Conservation (phyloP, 2,329 filamentous ascomycete species). For the Ilyonectria mors-panacis region DNA sequence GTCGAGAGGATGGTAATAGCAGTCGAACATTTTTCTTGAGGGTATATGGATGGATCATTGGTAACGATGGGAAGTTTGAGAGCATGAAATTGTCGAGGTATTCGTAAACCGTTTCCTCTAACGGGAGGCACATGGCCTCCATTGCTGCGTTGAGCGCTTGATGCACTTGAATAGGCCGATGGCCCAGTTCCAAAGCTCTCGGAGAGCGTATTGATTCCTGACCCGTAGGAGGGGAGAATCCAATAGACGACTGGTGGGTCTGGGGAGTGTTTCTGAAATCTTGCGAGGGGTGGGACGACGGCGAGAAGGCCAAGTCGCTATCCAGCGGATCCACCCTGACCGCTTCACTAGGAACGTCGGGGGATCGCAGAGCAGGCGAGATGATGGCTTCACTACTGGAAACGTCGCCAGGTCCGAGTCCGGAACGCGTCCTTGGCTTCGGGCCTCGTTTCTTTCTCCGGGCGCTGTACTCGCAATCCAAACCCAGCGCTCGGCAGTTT, state of each 20-base stretch:
- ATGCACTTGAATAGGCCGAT: constrained; percentile 13
- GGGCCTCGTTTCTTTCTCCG: constrained; percentile 29
- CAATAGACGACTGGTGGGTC: neutral
- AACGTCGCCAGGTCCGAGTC: neutral
- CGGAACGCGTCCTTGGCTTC: constrained; percentile 11
- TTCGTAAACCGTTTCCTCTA: constrained; percentile 4
- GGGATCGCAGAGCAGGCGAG: neutral
- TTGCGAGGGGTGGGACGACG: neutral
- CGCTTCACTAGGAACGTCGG: neutral
- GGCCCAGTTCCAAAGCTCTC: neutral
- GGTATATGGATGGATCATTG: constrained; percentile 1
- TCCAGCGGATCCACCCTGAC: neutral
- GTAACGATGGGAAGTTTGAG: constrained; percentile 13
- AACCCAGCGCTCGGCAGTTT: constrained; percentile 14
- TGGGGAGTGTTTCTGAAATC: neutral
- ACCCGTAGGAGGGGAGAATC: neutral
- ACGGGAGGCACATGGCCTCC: neutral
- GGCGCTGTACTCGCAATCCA: constrained; percentile 21
- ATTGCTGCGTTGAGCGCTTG: constrained; percentile 9
- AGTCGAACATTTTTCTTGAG: neutral
- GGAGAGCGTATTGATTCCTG: neutral
- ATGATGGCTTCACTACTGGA: neutral
- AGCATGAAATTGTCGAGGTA: constrained; percentile 19
- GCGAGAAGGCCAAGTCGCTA: neutral
- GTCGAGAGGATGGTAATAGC: constrained; percentile 5